Conservation (phyloP, 2,329 filamentous ascomycete species). For the Paracoccidioides lutzii region DNA sequence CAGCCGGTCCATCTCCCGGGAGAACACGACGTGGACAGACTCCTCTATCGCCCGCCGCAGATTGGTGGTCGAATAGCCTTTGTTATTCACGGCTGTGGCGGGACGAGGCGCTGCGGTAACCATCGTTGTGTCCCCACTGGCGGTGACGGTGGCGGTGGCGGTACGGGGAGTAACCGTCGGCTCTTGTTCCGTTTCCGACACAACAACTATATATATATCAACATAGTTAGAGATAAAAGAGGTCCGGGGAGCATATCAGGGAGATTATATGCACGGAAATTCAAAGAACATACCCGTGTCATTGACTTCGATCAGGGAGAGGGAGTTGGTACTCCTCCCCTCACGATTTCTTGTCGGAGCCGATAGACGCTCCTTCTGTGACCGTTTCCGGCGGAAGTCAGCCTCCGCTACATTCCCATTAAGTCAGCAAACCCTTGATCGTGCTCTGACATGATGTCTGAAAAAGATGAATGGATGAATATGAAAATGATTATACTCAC, state of each 20-base stretch:
- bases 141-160: neutral
- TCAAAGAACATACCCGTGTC: neutral
- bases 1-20: slow-evolving; percentile 43
- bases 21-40: slow-evolving; percentile 40
- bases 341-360: neutral
- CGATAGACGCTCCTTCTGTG: neutral
- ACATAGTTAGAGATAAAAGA: neutral
- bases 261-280: neutral
- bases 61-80: slow-evolving; percentile 5
- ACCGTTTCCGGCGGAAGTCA: slow-evolving; percentile 3
- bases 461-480: neutral
- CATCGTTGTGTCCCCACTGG: neutral
- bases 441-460: neutral
- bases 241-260: neutral
- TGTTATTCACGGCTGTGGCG: neutral
- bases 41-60: slow-evolving; percentile 15
- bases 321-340: neutral
- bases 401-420: slow-evolving; percentile 4
- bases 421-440: neutral
- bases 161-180: neutral
- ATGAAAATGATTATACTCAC: slow-evolving; percentile 7
- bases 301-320: slow-evolving; percentile 1
- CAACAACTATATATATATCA: neutral
- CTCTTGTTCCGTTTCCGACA: neutral
- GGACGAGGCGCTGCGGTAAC: neutral